Evolutionary conservation across 441 rosid genomes (phyloP), one percentile per base, ranked within the genome.

Genomic region (Syzygium syzygioides): DNA sequence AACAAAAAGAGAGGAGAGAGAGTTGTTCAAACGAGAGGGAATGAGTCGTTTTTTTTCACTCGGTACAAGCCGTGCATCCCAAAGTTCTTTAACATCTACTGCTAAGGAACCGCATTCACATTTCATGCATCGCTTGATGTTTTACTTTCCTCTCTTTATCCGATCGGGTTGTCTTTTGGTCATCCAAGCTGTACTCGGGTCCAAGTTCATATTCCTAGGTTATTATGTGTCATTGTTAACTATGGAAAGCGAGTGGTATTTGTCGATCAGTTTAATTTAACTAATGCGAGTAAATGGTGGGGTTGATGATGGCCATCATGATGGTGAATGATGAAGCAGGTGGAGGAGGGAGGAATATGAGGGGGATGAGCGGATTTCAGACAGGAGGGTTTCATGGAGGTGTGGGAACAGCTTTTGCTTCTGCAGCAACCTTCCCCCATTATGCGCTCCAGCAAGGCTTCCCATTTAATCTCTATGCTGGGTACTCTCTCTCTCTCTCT

Each of bases 381-480:
- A 93, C 96, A 76, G 98, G 83, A 76, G 83, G 96, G 85, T 93
- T 95, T 91, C 98, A 98, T 55, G 94, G 92, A 30, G 94, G 94
- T 3, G 92, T 92, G 13, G 92, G 94, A 87, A 62, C 96, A 93
- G 92, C 97, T 93, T 95, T 97, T 93, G 95, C 96, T 90, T 95
- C 98, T 8, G 94, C 96, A 59, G 92, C 95, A 87, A 95, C 98
- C 93, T 95, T 94, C 90, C 96, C 99, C 88, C 99, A 95, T 94
- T 97, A 96, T 94, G 96, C 97, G 91, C 93, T 95, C 92, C 98
- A 94, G 87, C 98, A 93, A 93, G 98, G 95, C 87, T 91, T 97
- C 87, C 98, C 99, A 66, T 96, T 91, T 86, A 93, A 95, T 94
- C 91, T 95, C 86, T 97, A 95, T 92, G 98, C 86, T 52, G 26